Percentiles rank a stretch among this genome's conserved stretches.
Conservation (phyloP, 2,329 filamentous ascomycete genomes). For the Kalmusia sp. region DNA sequence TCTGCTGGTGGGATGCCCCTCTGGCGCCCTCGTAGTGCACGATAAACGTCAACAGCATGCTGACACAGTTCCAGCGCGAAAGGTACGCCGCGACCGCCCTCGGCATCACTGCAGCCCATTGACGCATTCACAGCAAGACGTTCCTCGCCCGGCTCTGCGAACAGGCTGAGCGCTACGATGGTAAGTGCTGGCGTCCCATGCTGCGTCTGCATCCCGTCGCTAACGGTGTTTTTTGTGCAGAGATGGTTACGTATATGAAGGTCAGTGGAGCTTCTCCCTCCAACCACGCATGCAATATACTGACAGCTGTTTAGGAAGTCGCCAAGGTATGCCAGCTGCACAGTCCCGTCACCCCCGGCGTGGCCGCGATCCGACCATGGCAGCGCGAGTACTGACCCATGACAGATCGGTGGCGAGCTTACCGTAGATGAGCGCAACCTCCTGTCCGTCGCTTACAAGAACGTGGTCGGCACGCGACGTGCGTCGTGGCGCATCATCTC, state of each 20-base stretch:
- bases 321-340: slow-evolving; percentile 72
- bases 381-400: slow-evolving; percentile 25
- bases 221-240: slow-evolving; percentile 53
- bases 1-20: slow-evolving; percentile 48
- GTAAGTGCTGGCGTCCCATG: slow-evolving; percentile 54
- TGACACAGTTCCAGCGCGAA: slow-evolving; percentile 55
- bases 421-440: slow-evolving; percentile 83
- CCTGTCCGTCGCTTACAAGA: slow-evolving; percentile 99
- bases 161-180: slow-evolving; percentile 99
- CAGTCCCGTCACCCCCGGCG: slow-evolving; percentile 28
- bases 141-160: slow-evolving; percentile 99
- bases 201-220: slow-evolving; percentile 28
- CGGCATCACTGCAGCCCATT: slow-evolving; percentile 24
- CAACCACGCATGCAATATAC: slow-evolving; percentile 25
- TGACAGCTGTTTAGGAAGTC: slow-evolving; percentile 73
- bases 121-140: slow-evolving; percentile 70
- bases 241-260: slow-evolving; percentile 99
- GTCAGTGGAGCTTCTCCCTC: slow-evolving; percentile 52
- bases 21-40: slow-evolving; percentile 41
- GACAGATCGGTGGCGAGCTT: slow-evolving; percentile 70
- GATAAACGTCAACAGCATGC: slow-evolving; percentile 42
- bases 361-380: slow-evolving; percentile 4
- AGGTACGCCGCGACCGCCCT: slow-evolving; percentile 47
- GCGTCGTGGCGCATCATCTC: slow-evolving; percentile 99
- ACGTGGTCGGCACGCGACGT: slow-evolving; percentile 97